phyloP scores from a whole-genome alignment of 1,139 yeast genomes.

The Lodderomyces theae region DNA sequence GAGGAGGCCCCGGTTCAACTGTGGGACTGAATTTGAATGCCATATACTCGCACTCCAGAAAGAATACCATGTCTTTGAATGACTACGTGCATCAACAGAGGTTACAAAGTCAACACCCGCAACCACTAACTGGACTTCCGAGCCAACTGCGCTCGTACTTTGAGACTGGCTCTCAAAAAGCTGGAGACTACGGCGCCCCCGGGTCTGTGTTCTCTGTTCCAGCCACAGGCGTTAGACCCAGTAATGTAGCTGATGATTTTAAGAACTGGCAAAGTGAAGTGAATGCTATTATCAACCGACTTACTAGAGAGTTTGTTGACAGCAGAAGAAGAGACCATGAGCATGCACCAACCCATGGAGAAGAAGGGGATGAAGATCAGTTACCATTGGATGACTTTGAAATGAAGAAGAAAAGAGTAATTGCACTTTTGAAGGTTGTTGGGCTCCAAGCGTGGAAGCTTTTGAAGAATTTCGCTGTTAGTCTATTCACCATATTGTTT shows the following conservation, averaged over 20 bases:
- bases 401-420: conserved; percentile 23
- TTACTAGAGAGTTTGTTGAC: conserved; percentile 35
- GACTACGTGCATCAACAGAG: conserved; percentile 40
- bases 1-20: conserved; percentile 3
- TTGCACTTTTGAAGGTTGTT: conserved; percentile 24
- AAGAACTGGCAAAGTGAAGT: conserved; percentile 48
- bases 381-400: conserved; percentile 22
- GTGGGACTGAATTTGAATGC: conserved; percentile 31
- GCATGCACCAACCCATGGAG: conserved; percentile 2
- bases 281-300: conserved; percentile 38
- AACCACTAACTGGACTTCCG: conserved; percentile 6
- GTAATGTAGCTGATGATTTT: conserved; percentile 32
- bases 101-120: conserved; percentile 20
- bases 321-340: conserved; percentile 15
- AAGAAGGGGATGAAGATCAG: conserved; percentile 14
- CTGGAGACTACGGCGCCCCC: conserved; percentile 14
- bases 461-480: conserved; percentile 37
- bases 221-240: conserved; percentile 6
- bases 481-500: conserved; percentile 38
- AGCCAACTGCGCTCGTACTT: conserved; percentile 6
- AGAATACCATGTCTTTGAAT: conserved; percentile 36
- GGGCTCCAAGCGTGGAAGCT: conserved; percentile 30
- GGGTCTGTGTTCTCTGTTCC: conserved; percentile 29
- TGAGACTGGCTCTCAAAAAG: conserved; percentile 13
- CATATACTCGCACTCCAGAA: conserved; percentile 46